Conservation (phyloP, 2,329 filamentous ascomycete genomes). For the Diaporthe batatas region DNA sequence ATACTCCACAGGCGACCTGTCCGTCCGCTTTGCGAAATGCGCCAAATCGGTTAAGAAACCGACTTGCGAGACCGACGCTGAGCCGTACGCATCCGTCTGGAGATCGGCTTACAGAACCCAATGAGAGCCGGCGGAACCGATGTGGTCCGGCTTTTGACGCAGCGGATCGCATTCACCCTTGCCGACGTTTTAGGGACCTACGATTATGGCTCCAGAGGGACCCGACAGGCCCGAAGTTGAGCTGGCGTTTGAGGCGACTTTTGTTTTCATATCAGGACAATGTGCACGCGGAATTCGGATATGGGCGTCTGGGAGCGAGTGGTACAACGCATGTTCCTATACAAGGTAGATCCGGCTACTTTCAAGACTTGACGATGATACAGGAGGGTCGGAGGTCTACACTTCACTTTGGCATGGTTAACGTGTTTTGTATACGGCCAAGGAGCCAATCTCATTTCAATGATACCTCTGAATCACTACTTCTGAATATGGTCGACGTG, state of each 20-base stretch:
- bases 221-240: background rate
- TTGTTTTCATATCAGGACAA: slow-evolving; percentile 1
- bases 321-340: background rate
- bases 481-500: background rate
- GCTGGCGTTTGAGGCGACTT: slow-evolving; percentile 17
- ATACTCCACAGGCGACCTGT: slow-evolving; percentile 87
- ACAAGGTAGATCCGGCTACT: background rate
- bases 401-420: background rate
- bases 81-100: slow-evolving; percentile 63
- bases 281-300: slow-evolving; percentile 7
- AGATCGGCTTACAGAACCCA: slow-evolving; percentile 62
- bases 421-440: slow-evolving; percentile 31
- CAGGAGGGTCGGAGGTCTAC: background rate
- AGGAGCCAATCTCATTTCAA: slow-evolving; percentile 18
- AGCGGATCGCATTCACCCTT: background rate
- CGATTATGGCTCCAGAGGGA: background rate
- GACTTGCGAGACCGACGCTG: slow-evolving; percentile 80
- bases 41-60: slow-evolving; percentile 63
- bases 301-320: slow-evolving; percentile 20
- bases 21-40: slow-evolving; percentile 84
- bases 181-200: background rate
- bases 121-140: slow-evolving; percentile 48
- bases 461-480: slow-evolving; percentile 6
- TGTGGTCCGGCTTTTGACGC: background rate
- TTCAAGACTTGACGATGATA: background rate